phyloP scores from a whole-genome alignment of 148 eudicot species.

The Silene latifolia region DNA sequence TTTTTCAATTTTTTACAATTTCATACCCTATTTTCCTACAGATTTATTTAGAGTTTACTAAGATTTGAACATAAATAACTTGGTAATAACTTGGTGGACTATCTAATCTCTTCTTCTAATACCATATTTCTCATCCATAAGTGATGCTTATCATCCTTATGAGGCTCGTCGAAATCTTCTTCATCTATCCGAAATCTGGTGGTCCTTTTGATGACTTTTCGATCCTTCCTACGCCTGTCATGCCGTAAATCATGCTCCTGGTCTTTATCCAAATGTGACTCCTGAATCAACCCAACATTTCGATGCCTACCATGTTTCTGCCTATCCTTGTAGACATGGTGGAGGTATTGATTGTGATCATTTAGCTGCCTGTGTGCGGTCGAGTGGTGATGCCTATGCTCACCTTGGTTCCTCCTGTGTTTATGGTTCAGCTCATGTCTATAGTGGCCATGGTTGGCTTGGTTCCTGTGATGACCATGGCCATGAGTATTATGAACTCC shows the following conservation, averaged over 20 bases:
- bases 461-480: slow-evolving; percentile 30
- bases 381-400: slow-evolving; percentile 38
- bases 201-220: slow-evolving; percentile 25
- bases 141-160: slow-evolving; percentile 20
- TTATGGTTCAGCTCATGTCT: slow-evolving; percentile 34
- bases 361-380: slow-evolving; percentile 18
- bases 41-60: neutral
- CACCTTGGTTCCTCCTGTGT: slow-evolving; percentile 31
- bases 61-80: neutral
- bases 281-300: slow-evolving; percentile 25
- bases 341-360: slow-evolving; percentile 51
- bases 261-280: slow-evolving; percentile 29
- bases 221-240: slow-evolving; percentile 40
- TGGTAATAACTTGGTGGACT: neutral
- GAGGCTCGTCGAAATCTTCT: slow-evolving; percentile 22
- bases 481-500: slow-evolving; percentile 24
- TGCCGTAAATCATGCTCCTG: slow-evolving; percentile 33
- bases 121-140: slow-evolving; percentile 19
- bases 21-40: too few relatives aligned
- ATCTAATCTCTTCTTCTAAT: slow-evolving; percentile 22
- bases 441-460: slow-evolving; percentile 20
- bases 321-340: slow-evolving; percentile 68
- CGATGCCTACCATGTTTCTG: slow-evolving; percentile 53
- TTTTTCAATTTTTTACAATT: too few relatives aligned
- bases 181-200: slow-evolving; percentile 23